Conservation (phyloP, 441 rosid genomes). For the Populus hybrid region DNA sequence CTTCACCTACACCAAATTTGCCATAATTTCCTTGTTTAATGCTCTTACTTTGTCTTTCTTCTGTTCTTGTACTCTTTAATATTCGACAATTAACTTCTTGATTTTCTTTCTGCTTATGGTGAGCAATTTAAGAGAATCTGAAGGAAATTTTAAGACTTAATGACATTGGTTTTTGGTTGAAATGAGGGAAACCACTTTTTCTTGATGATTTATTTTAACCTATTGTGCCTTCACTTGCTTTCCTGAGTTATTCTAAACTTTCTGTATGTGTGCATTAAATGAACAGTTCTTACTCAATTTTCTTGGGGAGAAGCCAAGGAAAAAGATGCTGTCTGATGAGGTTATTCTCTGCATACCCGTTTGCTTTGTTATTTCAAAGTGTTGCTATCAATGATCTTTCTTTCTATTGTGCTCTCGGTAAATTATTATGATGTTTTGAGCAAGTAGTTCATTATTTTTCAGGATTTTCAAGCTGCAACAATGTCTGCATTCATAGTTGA, state of each 20-base stretch:
- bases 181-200: background rate
- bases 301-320: conserved; percentile 60
- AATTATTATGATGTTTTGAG: conserved; percentile 15
- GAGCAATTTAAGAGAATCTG: background rate
- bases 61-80: background rate
- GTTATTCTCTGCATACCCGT: conserved; percentile 33
- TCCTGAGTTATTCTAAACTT: background rate
- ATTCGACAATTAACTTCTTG: background rate
- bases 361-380: background rate
- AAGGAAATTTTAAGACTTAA: background rate
- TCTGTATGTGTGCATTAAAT: conserved; percentile 14
- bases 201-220: background rate
- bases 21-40: background rate
- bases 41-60: background rate
- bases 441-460: conserved; percentile 15
- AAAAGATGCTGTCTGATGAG: conserved; percentile 53
- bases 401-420: conserved; percentile 6
- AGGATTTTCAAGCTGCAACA: conserved; percentile 40
- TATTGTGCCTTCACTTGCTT: background rate
- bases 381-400: background rate
- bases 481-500: conserved; percentile 64
- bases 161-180: background rate
- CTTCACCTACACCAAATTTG: background rate
- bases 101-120: background rate
- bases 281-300: conserved; percentile 62